Evolutionary conservation across 176 grass and related monocot species (phyloP).

Genomic region (Chrysopogon serrulatus): DNA sequence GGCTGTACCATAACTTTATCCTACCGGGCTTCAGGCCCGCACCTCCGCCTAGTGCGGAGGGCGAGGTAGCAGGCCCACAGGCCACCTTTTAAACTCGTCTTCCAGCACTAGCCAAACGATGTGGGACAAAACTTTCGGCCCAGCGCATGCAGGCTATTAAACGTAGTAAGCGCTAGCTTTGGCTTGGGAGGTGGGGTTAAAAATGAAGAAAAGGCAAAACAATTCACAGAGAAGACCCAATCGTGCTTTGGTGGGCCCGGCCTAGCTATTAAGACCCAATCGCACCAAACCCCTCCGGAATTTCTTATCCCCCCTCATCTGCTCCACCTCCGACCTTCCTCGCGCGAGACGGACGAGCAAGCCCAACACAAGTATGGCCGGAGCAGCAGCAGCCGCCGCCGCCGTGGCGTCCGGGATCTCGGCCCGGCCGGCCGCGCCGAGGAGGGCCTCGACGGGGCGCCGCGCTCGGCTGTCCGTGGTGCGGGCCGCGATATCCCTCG

Average conservation of each 20-base stretch:
- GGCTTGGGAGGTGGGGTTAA: neutral
- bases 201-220: too few species aligned
- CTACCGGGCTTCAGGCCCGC: neutral
- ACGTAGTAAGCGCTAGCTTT: neutral
- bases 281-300: slow-evolving; percentile 1
- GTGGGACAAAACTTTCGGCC: slow-evolving; percentile 3
- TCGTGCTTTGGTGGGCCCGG: slow-evolving; percentile 2
- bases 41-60: neutral
- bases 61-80: neutral
- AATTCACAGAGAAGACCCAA: too few species aligned
- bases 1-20: neutral
- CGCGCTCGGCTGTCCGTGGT: slow-evolving; percentile 7
- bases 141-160: neutral
- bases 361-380: slow-evolving; percentile 5
- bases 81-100: neutral
- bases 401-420: slow-evolving; percentile 33
- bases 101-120: neutral
- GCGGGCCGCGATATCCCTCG: slow-evolving; percentile 58
- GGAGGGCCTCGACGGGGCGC: neutral
- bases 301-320: slow-evolving; percentile 24
- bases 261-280: slow-evolving; percentile 24
- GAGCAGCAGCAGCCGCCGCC: slow-evolving; percentile 31
- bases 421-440: neutral
- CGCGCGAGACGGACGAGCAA: neutral
- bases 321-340: neutral